Percentiles rank a stretch among this genome's conserved stretches.
phyloP scores from a whole-genome alignment of 2,329 filamentous ascomycete genomes.

The Davidsoniella australis region DNA sequence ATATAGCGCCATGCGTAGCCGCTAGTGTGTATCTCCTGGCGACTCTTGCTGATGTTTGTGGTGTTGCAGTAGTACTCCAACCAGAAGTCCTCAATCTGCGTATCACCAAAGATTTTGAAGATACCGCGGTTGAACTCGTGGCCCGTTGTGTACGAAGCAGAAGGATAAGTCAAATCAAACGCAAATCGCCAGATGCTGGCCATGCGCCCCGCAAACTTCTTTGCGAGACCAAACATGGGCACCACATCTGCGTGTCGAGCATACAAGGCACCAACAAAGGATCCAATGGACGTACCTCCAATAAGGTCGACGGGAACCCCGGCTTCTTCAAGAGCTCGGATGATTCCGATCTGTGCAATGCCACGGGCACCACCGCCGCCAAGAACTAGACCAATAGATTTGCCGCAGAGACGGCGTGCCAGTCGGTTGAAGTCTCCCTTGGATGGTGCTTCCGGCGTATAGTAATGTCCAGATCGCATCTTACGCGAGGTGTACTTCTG shows the following conservation, averaged over 20 bases:
- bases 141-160: conserved; percentile 90
- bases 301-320: conserved; percentile 92
- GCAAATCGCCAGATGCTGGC: conserved; percentile 98
- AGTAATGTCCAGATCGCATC: conserved; percentile 73
- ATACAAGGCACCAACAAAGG: conserved; percentile 89
- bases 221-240: conserved; percentile 88
- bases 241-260: conserved; percentile 93
- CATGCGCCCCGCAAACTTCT: conserved; percentile 98
- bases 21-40: conserved; percentile 82
- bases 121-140: conserved; percentile 98
- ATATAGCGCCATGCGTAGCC: conserved; percentile 98
- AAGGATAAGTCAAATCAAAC: conserved; percentile 87
- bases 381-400: conserved; percentile 83
- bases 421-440: conserved; percentile 95
- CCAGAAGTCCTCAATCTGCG: conserved; percentile 98
- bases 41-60: conserved; percentile 91
- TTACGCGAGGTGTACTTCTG: conserved; percentile 95
- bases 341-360: conserved; percentile 84
- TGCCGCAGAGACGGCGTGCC: conserved; percentile 76
- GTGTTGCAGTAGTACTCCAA: conserved; percentile 98
- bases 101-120: conserved; percentile 94
- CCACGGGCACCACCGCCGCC: conserved; percentile 87
- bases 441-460: conserved; percentile 79
- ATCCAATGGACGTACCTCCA: conserved; percentile 88
- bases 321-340: conserved; percentile 85